phyloP scores from a whole-genome alignment of 352 stramenopile genomes.

The Globisporangium abappressorium region DNA sequence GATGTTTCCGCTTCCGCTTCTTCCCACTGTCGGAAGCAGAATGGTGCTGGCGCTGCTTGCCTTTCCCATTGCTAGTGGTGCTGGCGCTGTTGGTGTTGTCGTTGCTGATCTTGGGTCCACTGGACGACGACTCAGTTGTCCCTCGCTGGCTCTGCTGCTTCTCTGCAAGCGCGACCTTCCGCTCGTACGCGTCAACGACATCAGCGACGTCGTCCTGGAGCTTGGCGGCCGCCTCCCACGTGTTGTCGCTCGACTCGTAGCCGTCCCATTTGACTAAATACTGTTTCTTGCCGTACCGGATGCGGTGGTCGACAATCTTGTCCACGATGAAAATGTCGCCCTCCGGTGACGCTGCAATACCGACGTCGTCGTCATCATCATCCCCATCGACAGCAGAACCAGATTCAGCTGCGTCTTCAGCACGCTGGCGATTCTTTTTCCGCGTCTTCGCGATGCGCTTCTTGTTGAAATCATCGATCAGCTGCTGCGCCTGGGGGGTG shows the following conservation, averaged over 20 bases:
- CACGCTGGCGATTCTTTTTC: conserved; percentile 12
- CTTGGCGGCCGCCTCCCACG: conserved; percentile 52
- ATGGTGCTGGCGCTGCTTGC: not conserved
- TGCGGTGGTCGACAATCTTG: conserved; percentile 53
- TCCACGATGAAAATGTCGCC: conserved; percentile 51
- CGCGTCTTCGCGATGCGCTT: not conserved
- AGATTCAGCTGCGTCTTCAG: conserved; percentile 1
- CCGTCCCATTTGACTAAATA: conserved; percentile 71
- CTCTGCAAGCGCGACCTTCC: conserved; percentile 5
- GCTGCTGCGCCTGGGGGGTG: conserved; percentile 21
- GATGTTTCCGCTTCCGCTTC: conserved; percentile 1
- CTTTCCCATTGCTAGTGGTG: not conserved
- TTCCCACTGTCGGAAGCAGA: not conserved
- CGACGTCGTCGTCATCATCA: not conserved
- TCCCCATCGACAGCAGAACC: not conserved
- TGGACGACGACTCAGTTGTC: not conserved
- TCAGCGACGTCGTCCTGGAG: conserved; percentile 47
- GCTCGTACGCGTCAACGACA: conserved; percentile 59
- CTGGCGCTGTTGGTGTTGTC: not conserved
- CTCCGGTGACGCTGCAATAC: not conserved
- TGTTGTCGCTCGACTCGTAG: conserved; percentile 63
- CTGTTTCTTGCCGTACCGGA: conserved; percentile 37
- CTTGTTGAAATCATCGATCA: conserved; percentile 33
- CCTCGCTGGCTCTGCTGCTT: not conserved
- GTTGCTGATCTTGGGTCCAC: not conserved